Evolutionary conservation across 2,329 filamentous ascomycete species (phyloP), one percentile per base, ranked within the genome.

Genomic region (Macrophomina phaseolina): DNA sequence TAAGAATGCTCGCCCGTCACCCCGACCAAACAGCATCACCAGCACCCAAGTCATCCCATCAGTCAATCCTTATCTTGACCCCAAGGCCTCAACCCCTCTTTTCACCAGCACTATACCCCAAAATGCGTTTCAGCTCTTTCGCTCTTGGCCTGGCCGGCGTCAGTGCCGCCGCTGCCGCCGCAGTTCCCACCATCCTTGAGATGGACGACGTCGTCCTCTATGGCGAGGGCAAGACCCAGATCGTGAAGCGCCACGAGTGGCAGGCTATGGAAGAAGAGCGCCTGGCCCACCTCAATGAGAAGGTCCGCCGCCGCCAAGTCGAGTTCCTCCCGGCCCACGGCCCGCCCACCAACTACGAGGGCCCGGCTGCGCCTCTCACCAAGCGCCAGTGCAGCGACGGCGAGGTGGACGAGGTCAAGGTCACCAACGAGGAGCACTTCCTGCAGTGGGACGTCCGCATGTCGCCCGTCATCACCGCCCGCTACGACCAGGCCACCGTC

Each of bases 171-270:
- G 7, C 30, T 3, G 51, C 51, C 51, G 51, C 51, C 30, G 51
- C 51, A 9, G 14, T 53, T 12, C 51, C 55, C 55, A 40, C n/a
- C 36, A 42, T 58, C 7, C 55, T 58, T 16, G 40, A 40, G 18
- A 14, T 18, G 12, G 55, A 58, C 55, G 55, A 58, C 36, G 28
- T 58, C 36, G 42, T 58, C 55, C 34, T 58, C 16, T 40, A 42
- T 34, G 55, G 55, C 34, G 11, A 58, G 11, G 55, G 55, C 34
- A 40, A 45, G 9, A 5, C 11, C 34, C 34, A 58, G 36, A 45
- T 58, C 55, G 36, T 58, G 36, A 58, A 58, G 55, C 34, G 40
- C 9, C 55, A 45, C 55, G 55, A 58, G 36, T 58, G 40, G 36
- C n/a, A 58, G 16, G 55, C 36, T 7, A 18, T 12, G 18, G 30